phyloP scores from a whole-genome alignment of 2,329 filamentous ascomycete genomes.

The Colletotrichum tanaceti region DNA sequence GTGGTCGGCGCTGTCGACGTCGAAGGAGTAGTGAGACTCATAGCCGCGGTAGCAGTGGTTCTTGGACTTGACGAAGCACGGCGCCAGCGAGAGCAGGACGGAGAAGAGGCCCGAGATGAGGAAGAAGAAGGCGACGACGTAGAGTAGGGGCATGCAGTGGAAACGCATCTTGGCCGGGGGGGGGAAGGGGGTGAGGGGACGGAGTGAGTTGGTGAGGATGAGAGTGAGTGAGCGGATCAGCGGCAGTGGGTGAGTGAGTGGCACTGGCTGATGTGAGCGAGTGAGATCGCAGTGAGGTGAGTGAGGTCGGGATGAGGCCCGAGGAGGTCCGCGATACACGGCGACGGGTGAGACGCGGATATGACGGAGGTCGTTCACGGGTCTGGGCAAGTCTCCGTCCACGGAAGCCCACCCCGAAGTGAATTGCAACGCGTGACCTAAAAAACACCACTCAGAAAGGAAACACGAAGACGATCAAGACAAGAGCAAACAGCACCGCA shows the following conservation, averaged over 20 bases:
- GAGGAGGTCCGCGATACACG: slow-evolving; percentile 25
- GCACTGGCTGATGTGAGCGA: slow-evolving; percentile 1
- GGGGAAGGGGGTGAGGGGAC: not conserved
- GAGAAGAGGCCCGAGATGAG: slow-evolving; percentile 43
- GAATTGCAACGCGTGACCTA: not conserved
- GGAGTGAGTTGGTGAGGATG: not conserved
- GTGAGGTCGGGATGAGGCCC: slow-evolving; percentile 8
- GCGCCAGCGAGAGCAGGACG: slow-evolving; percentile 43
- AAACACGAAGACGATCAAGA: not conserved
- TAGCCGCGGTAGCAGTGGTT: slow-evolving; percentile 50
- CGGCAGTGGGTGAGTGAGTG: not conserved
- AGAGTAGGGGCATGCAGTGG: slow-evolving; percentile 39
- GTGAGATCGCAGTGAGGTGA: slow-evolving; percentile 2
- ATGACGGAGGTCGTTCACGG: slow-evolving; percentile 17
- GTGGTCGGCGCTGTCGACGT: slow-evolving; percentile 50
- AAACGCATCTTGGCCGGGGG: slow-evolving; percentile 32
- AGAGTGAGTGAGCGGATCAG: not conserved
- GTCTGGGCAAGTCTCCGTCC: slow-evolving; percentile 17
- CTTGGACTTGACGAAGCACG: slow-evolving; percentile 43
- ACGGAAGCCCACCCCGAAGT: slow-evolving; percentile 9
- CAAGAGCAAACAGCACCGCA: no score
- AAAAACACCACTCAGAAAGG: not conserved
- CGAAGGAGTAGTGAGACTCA: slow-evolving; percentile 56
- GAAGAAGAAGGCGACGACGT: slow-evolving; percentile 41
- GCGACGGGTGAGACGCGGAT: slow-evolving; percentile 25